Evolutionary conservation across 2,329 filamentous ascomycete species (phyloP).

Genomic region (Monilinia fructicola): DNA sequence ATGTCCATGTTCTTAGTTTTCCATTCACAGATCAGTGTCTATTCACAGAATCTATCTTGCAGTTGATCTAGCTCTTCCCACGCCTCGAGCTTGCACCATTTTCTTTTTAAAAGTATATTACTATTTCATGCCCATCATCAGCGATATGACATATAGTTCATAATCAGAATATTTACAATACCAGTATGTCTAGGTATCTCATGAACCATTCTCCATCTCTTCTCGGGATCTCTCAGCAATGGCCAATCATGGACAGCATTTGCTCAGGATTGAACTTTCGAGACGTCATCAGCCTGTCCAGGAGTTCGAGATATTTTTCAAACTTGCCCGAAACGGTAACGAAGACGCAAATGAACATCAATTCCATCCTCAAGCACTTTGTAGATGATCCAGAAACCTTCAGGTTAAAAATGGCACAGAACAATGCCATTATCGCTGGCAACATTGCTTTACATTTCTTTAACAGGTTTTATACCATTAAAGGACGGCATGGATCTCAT

Average conservation of each 20-base stretch:
- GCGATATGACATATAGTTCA: not conserved
- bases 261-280: not conserved
- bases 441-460: not conserved
- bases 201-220: not conserved
- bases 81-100: not conserved
- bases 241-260: not conserved
- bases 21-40: not conserved
- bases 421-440: not conserved
- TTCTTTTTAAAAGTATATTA: not conserved
- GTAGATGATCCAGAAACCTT: not conserved
- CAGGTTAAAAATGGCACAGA: conserved; percentile 5
- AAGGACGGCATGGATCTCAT: not conserved
- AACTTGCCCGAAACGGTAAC: not conserved
- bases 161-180: not conserved
- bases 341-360: not conserved
- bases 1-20: not conserved
- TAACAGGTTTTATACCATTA: not conserved
- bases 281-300: not conserved
- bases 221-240: not conserved
- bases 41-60: not conserved
- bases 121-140: too few species aligned
- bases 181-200: not conserved
- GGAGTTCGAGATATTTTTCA: not conserved
- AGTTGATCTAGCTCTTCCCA: not conserved
- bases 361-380: not conserved